Evolutionary conservation across 2,329 filamentous ascomycete species (phyloP).

Genomic region (Diaporthe ampelina): DNA sequence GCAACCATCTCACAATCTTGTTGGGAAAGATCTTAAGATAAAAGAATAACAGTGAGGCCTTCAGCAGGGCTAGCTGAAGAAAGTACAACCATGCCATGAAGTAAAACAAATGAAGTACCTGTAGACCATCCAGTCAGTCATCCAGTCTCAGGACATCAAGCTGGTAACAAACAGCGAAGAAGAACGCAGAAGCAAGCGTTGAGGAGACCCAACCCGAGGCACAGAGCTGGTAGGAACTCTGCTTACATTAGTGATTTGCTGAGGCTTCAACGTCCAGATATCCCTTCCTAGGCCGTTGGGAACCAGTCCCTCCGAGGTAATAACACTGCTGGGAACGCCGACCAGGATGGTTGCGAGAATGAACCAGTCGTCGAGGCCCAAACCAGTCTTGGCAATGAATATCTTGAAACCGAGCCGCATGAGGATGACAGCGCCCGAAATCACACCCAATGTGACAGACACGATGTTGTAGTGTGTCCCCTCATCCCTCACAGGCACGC

Average conservation of each 20-base stretch:
- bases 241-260: conserved; percentile 41
- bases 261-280: conserved; percentile 43
- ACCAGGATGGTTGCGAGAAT: conserved; percentile 47
- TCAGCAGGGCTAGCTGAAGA: conserved; percentile 38
- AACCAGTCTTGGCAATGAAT: conserved; percentile 48
- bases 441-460: conserved; percentile 47
- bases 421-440: conserved; percentile 54
- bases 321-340: conserved; percentile 49
- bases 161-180: neutral
- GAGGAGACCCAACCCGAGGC: neutral
- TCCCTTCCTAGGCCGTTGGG: conserved; percentile 49
- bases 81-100: conserved; percentile 51
- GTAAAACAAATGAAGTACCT: conserved; percentile 60
- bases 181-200: neutral
- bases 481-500: conserved; percentile 33
- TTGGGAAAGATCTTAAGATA: conserved; percentile 41
- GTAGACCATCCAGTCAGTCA: neutral
- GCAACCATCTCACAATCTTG: conserved; percentile 27
- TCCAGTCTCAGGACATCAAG: neutral
- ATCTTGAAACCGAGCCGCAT: conserved; percentile 55
- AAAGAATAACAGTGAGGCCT: conserved; percentile 41
- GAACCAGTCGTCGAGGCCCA: conserved; percentile 55
- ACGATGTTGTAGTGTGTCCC: conserved; percentile 34
- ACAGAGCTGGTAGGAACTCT: neutral
- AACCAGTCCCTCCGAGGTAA: conserved; percentile 54